Conservation (phyloP, 768 basidiomycete genomes). For the Termitomyces sp. region DNA sequence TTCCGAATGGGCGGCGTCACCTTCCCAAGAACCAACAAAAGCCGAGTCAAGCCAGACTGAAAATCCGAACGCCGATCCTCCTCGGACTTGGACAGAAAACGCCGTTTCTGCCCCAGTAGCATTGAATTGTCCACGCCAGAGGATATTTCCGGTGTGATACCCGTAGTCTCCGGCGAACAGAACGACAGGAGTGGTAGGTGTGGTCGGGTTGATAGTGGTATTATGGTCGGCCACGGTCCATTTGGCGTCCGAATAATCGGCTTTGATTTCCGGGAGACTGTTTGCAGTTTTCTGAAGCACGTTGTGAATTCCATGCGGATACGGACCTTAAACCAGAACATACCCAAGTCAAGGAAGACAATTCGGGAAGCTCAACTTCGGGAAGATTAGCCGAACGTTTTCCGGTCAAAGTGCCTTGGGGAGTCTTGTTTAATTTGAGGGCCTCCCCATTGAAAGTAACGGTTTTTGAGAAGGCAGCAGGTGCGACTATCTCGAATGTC, state of each 20-base stretch:
- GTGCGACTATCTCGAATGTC: conserved; percentile 45
- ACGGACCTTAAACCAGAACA: background rate
- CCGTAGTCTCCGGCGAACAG: conserved; percentile 49
- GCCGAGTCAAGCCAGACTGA: conserved; percentile 46
- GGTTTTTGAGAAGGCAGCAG: conserved; percentile 30
- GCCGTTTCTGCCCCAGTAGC: conserved; percentile 43
- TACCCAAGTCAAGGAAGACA: conserved; percentile 35
- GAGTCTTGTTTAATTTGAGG: conserved; percentile 30
- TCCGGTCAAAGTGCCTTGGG: conserved; percentile 38
- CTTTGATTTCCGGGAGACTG: conserved; percentile 39
- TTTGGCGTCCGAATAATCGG: conserved; percentile 34
- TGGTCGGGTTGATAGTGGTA: conserved; percentile 38
- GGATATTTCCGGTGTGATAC: conserved; percentile 47
- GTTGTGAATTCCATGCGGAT: background rate
- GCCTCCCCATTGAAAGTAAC: conserved; percentile 41
- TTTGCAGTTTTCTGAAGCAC: conserved; percentile 34
- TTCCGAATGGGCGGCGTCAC: conserved; percentile 30
- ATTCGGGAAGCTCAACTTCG: conserved; percentile 28
- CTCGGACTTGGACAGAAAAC: conserved; percentile 35
- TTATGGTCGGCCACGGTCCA: conserved; percentile 43
- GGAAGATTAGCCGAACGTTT: conserved; percentile 28
- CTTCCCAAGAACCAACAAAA: conserved; percentile 46
- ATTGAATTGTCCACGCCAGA: conserved; percentile 50
- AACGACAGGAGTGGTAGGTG: conserved; percentile 34
- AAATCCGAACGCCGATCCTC: conserved; percentile 46